phyloP scores from a whole-genome alignment of 305 asterid species.

The Fraxinus xanthoxyloides region DNA sequence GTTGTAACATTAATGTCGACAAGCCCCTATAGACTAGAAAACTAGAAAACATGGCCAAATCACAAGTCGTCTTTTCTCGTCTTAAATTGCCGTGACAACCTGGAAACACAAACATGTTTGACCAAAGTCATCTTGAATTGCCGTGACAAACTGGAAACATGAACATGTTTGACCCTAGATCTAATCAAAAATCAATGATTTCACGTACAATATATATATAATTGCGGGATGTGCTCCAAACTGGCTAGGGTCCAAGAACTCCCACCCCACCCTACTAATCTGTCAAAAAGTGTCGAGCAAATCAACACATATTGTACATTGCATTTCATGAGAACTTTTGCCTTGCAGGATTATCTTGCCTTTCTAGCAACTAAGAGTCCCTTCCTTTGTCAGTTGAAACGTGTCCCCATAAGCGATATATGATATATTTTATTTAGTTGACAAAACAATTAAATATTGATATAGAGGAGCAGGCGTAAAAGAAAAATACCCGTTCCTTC shows the following conservation, averaged over 20 bases:
- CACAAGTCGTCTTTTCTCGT: neutral
- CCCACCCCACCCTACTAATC: too few species aligned
- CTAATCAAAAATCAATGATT: neutral
- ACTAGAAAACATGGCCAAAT: neutral
- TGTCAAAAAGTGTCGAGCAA: too few species aligned
- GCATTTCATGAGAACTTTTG: too few species aligned
- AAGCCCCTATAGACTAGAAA: neutral
- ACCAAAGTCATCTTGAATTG: neutral
- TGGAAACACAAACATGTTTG: neutral
- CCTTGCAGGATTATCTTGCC: too few species aligned
- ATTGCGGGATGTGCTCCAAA: too few species aligned
- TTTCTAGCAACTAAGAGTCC: too few species aligned
- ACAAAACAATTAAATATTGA: neutral
- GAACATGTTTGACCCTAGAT: neutral
- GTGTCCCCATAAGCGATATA: too few species aligned
- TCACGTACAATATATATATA: neutral
- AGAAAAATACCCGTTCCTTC: neutral
- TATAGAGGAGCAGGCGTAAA: neutral
- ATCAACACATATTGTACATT: too few species aligned
- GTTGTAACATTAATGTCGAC: neutral
- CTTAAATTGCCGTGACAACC: neutral
- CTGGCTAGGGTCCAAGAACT: too few species aligned
- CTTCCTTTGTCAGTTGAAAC: too few species aligned
- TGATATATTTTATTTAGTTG: neutral
- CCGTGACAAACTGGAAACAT: neutral